Base-by-base conservation (phyloP, 768 basidiomycete species). In the Leccinum uliginosum region DNA sequence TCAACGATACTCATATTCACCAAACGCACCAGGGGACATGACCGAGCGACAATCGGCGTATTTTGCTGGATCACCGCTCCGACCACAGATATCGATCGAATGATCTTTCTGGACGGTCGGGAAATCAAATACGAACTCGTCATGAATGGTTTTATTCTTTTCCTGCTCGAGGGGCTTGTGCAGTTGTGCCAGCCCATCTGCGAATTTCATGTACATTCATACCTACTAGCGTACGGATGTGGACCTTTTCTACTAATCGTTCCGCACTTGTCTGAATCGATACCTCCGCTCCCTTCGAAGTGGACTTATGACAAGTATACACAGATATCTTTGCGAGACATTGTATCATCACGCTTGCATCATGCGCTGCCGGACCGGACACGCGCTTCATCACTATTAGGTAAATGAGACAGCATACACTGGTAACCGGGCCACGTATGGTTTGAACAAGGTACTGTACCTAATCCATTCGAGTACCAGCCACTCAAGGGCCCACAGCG, bases 71-170 rank as follows among this genome's bases (percentile, higher is more conserved):
- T 11, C 40, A 43, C 78, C 80, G 3, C 69, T 89, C 47, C 78
- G 75, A 34, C 82, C 77, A 58, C 81, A 90, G 59, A 84, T 93
- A 71, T 91, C 90, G 27, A 92, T 93, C 59, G 90, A 93, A 69
- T 92, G 67, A 77, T 60, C 3, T 11, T 1, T 43, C 44, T 3
- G 23, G 43, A 34, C 35, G 21, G 57, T 46, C 9, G 17, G 11
- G 14, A 12, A 55, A 15, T 32, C 29, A 46, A 50, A 26, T 29
- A 23, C 48, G 49, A 43, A 43, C 19, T 19, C 35, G 19, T 50
- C 49, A 54, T 19, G 57, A 56, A 49, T 34, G n/a, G 9, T 19
- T 6, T 43, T 43, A 19, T 43, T 43, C 19, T 23, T 50, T 51
- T 46, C 9, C 19, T 9, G 10, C 48, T 53, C 12, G 49, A 56